A percentile compares a stretch with the other conserved stretches of the same genome.
Evolutionary conservation across 129 eudicot genomes (phyloP).

Genomic region (Saposhnikovia divaricata): DNA sequence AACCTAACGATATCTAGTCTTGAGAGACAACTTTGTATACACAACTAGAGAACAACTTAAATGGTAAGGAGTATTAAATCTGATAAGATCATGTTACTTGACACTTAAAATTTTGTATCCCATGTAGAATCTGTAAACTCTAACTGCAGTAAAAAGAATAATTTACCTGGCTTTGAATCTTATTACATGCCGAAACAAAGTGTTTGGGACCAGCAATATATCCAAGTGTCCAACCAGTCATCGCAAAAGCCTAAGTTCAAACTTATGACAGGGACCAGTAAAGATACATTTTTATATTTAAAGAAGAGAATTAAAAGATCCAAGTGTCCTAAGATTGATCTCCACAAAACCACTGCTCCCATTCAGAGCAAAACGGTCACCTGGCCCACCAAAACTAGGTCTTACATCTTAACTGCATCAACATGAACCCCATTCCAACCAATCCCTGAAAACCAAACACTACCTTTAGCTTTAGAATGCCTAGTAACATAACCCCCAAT

Average conservation of each 20-base stretch:
- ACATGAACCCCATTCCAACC: slow-evolving; percentile 21
- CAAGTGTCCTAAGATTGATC: slow-evolving; percentile 55
- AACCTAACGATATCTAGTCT: neutral
- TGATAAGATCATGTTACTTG: neutral
- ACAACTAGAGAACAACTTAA: neutral
- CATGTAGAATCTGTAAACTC: neutral
- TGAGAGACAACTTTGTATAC: neutral
- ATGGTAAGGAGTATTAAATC: neutral
- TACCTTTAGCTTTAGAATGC: slow-evolving; percentile 44
- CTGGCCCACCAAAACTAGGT: slow-evolving; percentile 97
- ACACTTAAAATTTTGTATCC: neutral
- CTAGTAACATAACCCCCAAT: slow-evolving; percentile 54
- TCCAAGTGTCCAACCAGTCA: slow-evolving; percentile 99
- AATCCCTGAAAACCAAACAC: slow-evolving; percentile 20
- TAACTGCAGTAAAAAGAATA: neutral
- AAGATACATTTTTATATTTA: neutral
- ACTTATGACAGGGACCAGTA: slow-evolving; percentile 6
- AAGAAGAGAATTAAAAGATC: neutral
- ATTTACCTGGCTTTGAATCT: slow-evolving; percentile 90
- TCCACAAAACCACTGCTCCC: slow-evolving; percentile 68
- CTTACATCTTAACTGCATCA: slow-evolving; percentile 54
- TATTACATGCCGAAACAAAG: slow-evolving; percentile 74
- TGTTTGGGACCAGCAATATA: slow-evolving; percentile 96
- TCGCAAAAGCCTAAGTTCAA: slow-evolving; percentile 73
- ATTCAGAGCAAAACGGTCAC: slow-evolving; percentile 71